Evolutionary conservation across 306 rosid species (phyloP).

Genomic region (Prunus kanzakura): DNA sequence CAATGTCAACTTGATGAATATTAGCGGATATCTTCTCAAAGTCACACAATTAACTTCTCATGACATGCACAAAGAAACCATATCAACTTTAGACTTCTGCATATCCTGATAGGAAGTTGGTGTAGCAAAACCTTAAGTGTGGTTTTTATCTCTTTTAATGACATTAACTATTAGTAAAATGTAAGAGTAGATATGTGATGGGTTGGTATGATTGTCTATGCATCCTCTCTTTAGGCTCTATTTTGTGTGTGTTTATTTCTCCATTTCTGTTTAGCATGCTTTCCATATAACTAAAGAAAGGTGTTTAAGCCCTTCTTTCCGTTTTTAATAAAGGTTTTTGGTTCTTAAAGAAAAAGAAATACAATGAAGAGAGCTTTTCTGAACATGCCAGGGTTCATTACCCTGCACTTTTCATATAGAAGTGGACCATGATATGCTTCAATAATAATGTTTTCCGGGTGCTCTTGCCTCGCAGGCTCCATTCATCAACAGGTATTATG

Average conservation of each 20-base stretch:
- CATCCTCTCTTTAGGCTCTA: not conserved
- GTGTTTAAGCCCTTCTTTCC: not conserved
- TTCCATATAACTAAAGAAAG: not conserved
- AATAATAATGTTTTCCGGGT: not conserved
- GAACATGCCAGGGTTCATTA: not conserved
- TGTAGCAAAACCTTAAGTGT: not conserved
- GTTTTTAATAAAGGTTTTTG: not conserved
- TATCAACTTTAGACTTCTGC: not conserved
- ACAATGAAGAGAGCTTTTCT: not conserved
- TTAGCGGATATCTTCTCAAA: not conserved
- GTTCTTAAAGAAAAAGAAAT: not conserved
- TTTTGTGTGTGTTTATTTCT: not conserved
- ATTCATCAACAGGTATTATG: constrained; percentile 82
- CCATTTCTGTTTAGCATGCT: not conserved
- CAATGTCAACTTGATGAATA: not conserved
- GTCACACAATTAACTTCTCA: not conserved
- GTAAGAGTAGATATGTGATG: not conserved
- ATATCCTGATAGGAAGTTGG: not conserved
- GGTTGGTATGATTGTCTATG: not conserved
- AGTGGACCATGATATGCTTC: not conserved
- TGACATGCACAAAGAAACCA: not conserved
- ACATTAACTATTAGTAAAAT: not conserved
- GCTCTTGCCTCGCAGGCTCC: constrained; percentile 53
- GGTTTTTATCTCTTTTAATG: not conserved
- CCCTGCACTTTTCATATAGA: not conserved